phyloP scores from a whole-genome alignment of 2,329 filamentous ascomycete genomes.

The Hypocrella siamensis region DNA sequence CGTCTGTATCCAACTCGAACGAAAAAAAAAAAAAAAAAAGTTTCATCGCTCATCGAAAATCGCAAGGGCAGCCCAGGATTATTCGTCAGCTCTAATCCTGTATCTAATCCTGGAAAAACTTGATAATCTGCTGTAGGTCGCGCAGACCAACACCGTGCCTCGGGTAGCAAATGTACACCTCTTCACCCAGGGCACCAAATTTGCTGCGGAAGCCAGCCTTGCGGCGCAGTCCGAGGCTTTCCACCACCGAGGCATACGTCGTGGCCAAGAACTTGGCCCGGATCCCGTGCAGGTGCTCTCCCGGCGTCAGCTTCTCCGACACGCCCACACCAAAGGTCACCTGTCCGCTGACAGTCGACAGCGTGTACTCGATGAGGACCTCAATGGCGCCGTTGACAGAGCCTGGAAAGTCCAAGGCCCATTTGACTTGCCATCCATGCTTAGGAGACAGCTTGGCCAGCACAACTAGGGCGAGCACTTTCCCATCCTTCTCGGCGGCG shows the following conservation, averaged over 20 bases:
- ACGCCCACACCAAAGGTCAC: slow-evolving; percentile 86
- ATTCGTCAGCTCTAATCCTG: too few relatives aligned
- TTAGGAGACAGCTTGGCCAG: slow-evolving; percentile 66
- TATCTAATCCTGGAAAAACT: slow-evolving; percentile 66
- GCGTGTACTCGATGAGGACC: slow-evolving; percentile 57
- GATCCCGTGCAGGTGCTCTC: slow-evolving; percentile 66
- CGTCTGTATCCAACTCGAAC: too few relatives aligned
- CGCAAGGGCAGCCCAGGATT: not conserved
- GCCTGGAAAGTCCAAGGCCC: slow-evolving; percentile 82
- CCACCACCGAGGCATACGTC: slow-evolving; percentile 69
- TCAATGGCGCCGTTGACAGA: slow-evolving; percentile 82
- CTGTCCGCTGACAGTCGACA: slow-evolving; percentile 32
- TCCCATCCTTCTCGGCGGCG: slow-evolving; percentile 60
- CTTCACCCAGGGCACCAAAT: slow-evolving; percentile 70
- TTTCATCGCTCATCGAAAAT: not conserved
- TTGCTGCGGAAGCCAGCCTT: slow-evolving; percentile 88
- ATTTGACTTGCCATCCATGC: slow-evolving; percentile 89
- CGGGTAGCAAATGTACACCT: slow-evolving; percentile 82
- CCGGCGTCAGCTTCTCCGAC: slow-evolving; percentile 55
- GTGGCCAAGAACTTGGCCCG: slow-evolving; percentile 68
- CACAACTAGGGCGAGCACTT: slow-evolving; percentile 63
- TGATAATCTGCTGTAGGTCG: slow-evolving; percentile 72
- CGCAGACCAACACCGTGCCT: slow-evolving; percentile 68
- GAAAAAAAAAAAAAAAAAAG: not conserved
- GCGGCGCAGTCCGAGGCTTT: slow-evolving; percentile 65